Evolutionary conservation across 1,284 basidiomycete species (phyloP), one percentile per base, ranked within the genome.

Genomic region (Sphaerobolus stellatus): DNA sequence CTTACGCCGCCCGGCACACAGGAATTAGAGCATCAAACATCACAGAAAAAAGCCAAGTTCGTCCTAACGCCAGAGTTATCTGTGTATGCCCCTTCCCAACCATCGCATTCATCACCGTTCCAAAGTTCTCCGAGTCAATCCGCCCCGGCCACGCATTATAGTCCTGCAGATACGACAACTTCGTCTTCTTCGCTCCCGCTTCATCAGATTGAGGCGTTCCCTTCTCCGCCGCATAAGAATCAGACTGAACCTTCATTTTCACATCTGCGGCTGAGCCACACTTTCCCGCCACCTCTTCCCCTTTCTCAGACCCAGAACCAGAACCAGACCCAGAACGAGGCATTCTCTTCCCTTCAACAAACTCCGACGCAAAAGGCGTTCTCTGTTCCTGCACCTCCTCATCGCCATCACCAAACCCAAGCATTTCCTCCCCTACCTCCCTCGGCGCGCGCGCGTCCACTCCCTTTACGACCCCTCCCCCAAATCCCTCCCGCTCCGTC

Each of bases 111-210:
- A 11, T 36, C 33, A 11, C 33, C 33, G n/a, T n/a, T 36, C 33
- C 33, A 11, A 36, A n/a, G 11, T 36, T 36, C 33, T 28, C 27
- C 22, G 22, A 31, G 24, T 9, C 11, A 7, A 8, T 14, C n/a
- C n/a, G 3, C 46, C 8, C 14, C 16, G n/a, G 29, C n/a, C 33
- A 34, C 11, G 33, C 33, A 34, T 1, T 50, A 31, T 18, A 29
- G 27, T 5, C 8, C 30, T 24, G 4, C 24, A 13, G 33, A 29
- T 33, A 14, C 31, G 24, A 9, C 24, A 14, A 34, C 34, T 5
- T 50, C 48, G 8, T 11, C 48, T 36, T 50, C 48, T 30, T 50
- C 48, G 20, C 34, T 50, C 27, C 16, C 33, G n/a, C 48, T 50
- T 25, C 29, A 30, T 14, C n/a, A 48, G 5, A 16, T 48, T 16